Evolutionary conservation across 805 yeast genomes (phyloP).

Genomic region (Nakazawaea wickerhamii): DNA sequence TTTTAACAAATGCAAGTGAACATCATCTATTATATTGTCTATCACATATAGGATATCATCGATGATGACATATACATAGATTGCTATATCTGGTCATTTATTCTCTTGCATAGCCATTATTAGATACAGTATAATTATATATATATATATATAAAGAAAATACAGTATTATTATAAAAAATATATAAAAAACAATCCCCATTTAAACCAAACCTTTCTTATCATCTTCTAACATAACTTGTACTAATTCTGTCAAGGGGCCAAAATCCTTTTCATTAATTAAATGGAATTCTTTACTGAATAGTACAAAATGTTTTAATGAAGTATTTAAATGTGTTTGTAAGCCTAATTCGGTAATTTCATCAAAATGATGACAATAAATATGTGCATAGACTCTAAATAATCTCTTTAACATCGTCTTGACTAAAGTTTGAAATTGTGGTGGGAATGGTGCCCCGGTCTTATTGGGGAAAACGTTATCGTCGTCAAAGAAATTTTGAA

Average conservation of each 20-base stretch:
- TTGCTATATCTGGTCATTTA: too few relatives aligned
- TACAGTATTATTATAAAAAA: not conserved
- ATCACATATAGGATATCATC: too few relatives aligned
- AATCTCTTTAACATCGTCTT: slow-evolving; percentile 86
- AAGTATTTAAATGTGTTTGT: slow-evolving; percentile 89
- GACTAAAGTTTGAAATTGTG: slow-evolving; percentile 70
- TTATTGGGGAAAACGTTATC: slow-evolving; percentile 87
- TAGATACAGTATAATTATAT: too few relatives aligned
- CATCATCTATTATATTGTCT: too few relatives aligned
- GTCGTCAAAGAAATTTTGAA: slow-evolving; percentile 87
- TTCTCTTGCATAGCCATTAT: too few relatives aligned
- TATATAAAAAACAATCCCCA: too few relatives aligned
- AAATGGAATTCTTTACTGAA: slow-evolving; percentile 81
- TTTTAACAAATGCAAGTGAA: too few relatives aligned
- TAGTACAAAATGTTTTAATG: slow-evolving; percentile 87
- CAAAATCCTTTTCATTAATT: slow-evolving; percentile 76
- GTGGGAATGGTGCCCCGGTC: slow-evolving; percentile 88
- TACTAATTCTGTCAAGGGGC: slow-evolving; percentile 86
- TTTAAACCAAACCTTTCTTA: slow-evolving; percentile 1
- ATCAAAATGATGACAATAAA: slow-evolving; percentile 96
- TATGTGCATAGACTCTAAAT: slow-evolving; percentile 93
- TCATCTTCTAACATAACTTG: slow-evolving; percentile 50
- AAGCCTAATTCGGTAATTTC: slow-evolving; percentile 89
- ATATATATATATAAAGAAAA: not conserved
- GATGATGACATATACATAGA: too few relatives aligned